phyloP scores from a whole-genome alignment of 2,329 filamentous ascomycete species.

The Colletotrichum lini region DNA sequence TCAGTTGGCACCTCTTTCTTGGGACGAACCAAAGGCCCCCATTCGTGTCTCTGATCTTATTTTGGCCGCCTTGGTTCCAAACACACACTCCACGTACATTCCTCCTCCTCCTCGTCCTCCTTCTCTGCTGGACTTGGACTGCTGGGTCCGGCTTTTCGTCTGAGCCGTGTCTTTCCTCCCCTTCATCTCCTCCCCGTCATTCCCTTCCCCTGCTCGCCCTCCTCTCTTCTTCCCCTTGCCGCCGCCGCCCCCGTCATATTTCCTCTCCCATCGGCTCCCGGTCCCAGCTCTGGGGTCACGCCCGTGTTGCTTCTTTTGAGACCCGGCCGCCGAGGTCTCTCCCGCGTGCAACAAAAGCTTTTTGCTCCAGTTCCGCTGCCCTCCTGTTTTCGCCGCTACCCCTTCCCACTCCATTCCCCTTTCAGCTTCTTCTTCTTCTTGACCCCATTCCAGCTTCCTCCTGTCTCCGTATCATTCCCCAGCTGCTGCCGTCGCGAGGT shows the following conservation, averaged over 20 bases:
- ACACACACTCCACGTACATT: too few relatives aligned
- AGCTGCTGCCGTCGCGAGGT: background rate
- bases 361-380: background rate
- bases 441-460: too few relatives aligned
- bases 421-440: background rate
- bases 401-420: background rate
- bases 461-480: background rate
- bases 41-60: constrained; percentile 2
- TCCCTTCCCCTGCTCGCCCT: background rate
- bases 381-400: background rate
- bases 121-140: too few relatives aligned
- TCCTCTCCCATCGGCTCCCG: background rate
- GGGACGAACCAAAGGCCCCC: background rate
- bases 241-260: background rate
- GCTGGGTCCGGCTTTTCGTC: background rate
- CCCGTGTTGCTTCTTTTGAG: background rate
- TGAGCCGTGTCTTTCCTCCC: background rate
- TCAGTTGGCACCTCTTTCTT: background rate
- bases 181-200: background rate
- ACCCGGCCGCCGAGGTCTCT: background rate
- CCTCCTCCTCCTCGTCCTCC: too few relatives aligned
- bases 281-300: background rate
- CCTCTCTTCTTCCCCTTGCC: background rate
- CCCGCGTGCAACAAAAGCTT: constrained; percentile 26
- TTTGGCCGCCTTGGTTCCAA: background rate